Evolutionary conservation across 2,329 filamentous ascomycete genomes (phyloP).

Genomic region (Diatrype stigma): DNA sequence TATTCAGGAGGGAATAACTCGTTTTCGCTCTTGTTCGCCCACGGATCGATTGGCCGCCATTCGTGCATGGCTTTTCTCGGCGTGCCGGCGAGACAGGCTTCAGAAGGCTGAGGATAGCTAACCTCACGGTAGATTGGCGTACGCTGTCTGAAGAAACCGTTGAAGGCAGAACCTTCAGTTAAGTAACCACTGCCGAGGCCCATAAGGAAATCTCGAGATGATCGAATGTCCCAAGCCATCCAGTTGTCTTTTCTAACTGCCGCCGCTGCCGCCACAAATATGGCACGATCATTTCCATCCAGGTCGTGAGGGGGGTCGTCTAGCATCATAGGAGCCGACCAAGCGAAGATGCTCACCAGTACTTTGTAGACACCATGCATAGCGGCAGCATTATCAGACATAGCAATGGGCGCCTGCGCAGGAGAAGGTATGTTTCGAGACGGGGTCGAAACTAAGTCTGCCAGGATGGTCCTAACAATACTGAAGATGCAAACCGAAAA

Average conservation of each 20-base stretch:
- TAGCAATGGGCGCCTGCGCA: constrained; percentile 19
- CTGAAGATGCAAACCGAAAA: constrained; percentile 57
- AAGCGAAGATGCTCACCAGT: constrained; percentile 45
- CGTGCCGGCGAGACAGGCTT: constrained; percentile 29
- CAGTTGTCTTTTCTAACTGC: constrained; percentile 46
- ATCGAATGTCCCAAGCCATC: constrained; percentile 40
- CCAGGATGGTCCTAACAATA: constrained; percentile 47
- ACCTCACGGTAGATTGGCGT: constrained; percentile 28
- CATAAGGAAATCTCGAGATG: constrained; percentile 47
- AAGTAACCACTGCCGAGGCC: constrained; percentile 42
- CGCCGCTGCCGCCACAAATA: constrained; percentile 39
- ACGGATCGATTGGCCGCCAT: constrained; percentile 36
- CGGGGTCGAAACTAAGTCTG: constrained; percentile 39
- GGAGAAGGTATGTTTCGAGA: constrained; percentile 21
- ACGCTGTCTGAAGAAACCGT: constrained; percentile 39
- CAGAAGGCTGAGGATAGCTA: constrained; percentile 29
- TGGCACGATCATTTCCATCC: constrained; percentile 40
- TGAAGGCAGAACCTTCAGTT: constrained; percentile 31
- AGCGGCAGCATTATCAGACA: constrained; percentile 22
- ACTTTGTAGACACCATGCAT: constrained; percentile 49
- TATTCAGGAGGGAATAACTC: constrained; percentile 20
- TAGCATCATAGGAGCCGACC: constrained; percentile 39
- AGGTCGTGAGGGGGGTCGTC: constrained; percentile 39
- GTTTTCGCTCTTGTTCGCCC: constrained; percentile 27
- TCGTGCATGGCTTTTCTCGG: constrained; percentile 34